phyloP scores from a whole-genome alignment of 371 early-diverging fungal genomes.

The Mucor indicus region DNA sequence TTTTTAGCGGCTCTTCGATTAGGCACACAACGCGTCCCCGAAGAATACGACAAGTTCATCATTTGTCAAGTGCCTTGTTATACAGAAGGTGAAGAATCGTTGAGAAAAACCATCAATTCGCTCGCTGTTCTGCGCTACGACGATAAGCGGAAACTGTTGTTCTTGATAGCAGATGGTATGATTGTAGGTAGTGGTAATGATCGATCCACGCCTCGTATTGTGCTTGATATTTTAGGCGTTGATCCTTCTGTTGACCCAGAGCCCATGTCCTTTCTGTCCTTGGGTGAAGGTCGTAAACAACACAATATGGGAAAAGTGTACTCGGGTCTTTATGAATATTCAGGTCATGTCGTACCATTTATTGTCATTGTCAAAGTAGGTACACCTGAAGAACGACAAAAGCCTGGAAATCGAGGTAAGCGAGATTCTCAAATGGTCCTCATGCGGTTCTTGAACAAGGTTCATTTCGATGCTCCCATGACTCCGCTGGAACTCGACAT shows the following conservation, averaged over 20 bases:
- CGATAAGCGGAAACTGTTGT: conserved; percentile 93
- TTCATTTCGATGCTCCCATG: conserved; percentile 76
- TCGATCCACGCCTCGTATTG: conserved; percentile 94
- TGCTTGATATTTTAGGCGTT: conserved; percentile 91
- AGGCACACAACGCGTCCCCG: conserved; percentile 62
- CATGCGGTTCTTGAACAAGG: conserved; percentile 79
- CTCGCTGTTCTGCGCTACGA: conserved; percentile 87
- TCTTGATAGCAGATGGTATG: conserved; percentile 90
- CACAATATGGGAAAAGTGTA: conserved; percentile 98
- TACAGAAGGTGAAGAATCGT: conserved; percentile 96
- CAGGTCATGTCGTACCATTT: conserved; percentile 90
- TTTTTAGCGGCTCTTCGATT: conserved; percentile 90
- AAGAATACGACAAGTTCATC: conserved; percentile 86
- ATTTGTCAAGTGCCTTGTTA: conserved; percentile 95
- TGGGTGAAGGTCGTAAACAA: conserved; percentile 87
- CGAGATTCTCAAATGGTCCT: conserved; percentile 86
- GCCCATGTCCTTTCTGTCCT: conserved; percentile 86
- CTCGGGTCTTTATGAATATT: conserved; percentile 91
- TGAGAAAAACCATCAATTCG: conserved; percentile 92
- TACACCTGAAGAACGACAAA: conserved; percentile 63
- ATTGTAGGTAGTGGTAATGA: conserved; percentile 97
- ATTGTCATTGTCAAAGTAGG: conserved; percentile 96
- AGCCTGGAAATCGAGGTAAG: conserved; percentile 88
- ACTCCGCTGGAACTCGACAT: conserved; percentile 91
- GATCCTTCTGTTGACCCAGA: conserved; percentile 79